Evolutionary conservation across 371 early-diverging fungal genomes (phyloP), one percentile per base, ranked within the genome.

Genomic region (Mucor plumbeus): DNA sequence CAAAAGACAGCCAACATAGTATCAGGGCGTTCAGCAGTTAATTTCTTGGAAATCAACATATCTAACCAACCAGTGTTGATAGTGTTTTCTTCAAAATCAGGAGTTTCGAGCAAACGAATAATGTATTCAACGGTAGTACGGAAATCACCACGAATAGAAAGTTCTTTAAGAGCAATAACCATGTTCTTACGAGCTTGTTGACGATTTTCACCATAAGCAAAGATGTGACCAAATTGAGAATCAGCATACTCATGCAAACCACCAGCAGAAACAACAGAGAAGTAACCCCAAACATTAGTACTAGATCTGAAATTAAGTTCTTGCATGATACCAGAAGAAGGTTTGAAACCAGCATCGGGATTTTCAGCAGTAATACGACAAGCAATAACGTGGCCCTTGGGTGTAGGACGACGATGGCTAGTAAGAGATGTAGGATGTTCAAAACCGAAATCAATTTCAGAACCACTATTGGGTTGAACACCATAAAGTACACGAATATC

Each of bases 341-440:
- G 99, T 81, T 96, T 95, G 88, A 99, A 99, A 15, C 97, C 97
- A 50, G 97, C 98, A 77, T 98, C 97, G 34, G 99, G 98, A 79
- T 98, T 98, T 81, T 99, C 99, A n/a, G 99, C 99, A 7, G 98
- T 98, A 74, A 99, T 98, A 79, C 99, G 93, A 68, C 94, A 93
- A 17, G 97, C 99, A 72, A 99, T 96, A 69, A 99, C 99, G 79
- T 99, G 99, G 50, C 99, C 97, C 80, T 93, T 94, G 59, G 98
- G 94, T 6, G 87, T 80, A n/a, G 97, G 97, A 70, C 93, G 93
- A 74, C 96, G 94, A 78, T 92, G 93, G 48, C 89, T 93, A 69
- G 91, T 83, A 62, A 83, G 75, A 8, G 95, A 87, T 58, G 88
- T 79, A 36, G 94, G 93, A 64, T 87, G 85, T 44, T 82, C 70